Percentiles rank a stretch among this genome's conserved stretches.
Evolutionary conservation across 371 early-diverging fungal species (phyloP).

Genomic region (Mortierella sp.): DNA sequence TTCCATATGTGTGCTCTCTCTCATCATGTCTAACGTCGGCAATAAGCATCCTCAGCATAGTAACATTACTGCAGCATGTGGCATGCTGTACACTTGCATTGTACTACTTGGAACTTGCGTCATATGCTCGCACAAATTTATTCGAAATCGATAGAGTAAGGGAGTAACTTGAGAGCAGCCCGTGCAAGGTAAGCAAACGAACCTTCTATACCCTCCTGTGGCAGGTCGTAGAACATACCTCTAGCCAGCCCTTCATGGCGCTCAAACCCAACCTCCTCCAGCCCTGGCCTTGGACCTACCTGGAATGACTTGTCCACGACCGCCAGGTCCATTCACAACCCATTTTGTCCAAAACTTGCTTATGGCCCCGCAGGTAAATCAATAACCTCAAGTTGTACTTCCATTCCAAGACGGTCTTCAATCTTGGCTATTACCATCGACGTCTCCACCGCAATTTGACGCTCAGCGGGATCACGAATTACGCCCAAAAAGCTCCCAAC

Average conservation of each 20-base stretch:
- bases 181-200: constrained; percentile 76
- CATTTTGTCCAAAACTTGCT: constrained; percentile 77
- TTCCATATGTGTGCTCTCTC: background rate
- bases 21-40: constrained; percentile 7
- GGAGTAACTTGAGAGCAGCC: constrained; percentile 42
- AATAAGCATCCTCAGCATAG: background rate
- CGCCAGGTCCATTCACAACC: constrained; percentile 61
- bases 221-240: constrained; percentile 85
- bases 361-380: constrained; percentile 74
- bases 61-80: background rate
- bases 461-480: constrained; percentile 87
- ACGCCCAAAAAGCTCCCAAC: constrained; percentile 79
- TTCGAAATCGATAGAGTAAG: constrained; percentile 53
- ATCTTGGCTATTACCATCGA: constrained; percentile 76
- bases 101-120: background rate
- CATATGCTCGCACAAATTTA: constrained; percentile 1
- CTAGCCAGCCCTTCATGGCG: constrained; percentile 75
- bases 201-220: constrained; percentile 75
- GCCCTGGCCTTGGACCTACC: constrained; percentile 1
- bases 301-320: constrained; percentile 19
- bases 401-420: constrained; percentile 73
- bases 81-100: background rate
- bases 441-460: constrained; percentile 83
- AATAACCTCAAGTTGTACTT: constrained; percentile 64
- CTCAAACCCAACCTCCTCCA: constrained; percentile 62